A percentile compares a stretch with the other conserved stretches of the same genome.
Evolutionary conservation across 2,329 filamentous ascomycete genomes (phyloP).

Genomic region (Aureobasidium pullulans): DNA sequence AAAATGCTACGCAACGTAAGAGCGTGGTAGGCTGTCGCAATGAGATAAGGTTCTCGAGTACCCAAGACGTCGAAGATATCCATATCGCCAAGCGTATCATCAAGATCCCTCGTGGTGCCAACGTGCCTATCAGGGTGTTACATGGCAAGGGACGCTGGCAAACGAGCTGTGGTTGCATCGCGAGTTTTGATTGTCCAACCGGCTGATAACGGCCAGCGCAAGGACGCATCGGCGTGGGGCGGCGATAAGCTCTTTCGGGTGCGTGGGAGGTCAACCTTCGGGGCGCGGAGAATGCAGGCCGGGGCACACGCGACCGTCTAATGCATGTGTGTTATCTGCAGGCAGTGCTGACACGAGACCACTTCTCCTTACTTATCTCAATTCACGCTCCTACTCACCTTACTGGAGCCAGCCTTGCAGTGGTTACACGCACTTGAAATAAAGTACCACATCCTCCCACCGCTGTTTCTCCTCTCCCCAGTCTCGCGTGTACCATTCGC

Average conservation of each 20-base stretch:
- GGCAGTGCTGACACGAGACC: conserved; percentile 9
- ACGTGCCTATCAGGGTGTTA: conserved; percentile 8
- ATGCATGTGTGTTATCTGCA: conserved; percentile 10
- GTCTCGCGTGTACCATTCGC: neutral
- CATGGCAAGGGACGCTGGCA: neutral
- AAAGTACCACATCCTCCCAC: conserved; percentile 7
- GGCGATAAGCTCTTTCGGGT: neutral
- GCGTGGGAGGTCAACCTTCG: neutral
- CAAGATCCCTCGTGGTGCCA: neutral
- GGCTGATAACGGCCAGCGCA: conserved; percentile 6
- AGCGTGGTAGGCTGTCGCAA: neutral
- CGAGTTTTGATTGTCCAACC: neutral
- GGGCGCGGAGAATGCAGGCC: neutral
- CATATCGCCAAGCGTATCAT: neutral
- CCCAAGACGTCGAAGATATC: neutral
- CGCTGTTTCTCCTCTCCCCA: neutral
- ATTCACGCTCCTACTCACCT: neutral
- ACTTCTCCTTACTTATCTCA: conserved; percentile 10
- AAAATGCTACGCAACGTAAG: conserved; percentile 8
- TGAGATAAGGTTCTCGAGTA: conserved; percentile 3
- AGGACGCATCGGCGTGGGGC: neutral
- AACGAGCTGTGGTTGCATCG: conserved; percentile 11
- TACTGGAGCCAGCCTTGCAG: conserved; percentile 4
- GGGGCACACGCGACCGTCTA: neutral
- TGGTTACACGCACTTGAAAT: conserved; percentile 8